phyloP scores from a whole-genome alignment of 2,329 filamentous ascomycete species.

The Botrytis paeoniae region DNA sequence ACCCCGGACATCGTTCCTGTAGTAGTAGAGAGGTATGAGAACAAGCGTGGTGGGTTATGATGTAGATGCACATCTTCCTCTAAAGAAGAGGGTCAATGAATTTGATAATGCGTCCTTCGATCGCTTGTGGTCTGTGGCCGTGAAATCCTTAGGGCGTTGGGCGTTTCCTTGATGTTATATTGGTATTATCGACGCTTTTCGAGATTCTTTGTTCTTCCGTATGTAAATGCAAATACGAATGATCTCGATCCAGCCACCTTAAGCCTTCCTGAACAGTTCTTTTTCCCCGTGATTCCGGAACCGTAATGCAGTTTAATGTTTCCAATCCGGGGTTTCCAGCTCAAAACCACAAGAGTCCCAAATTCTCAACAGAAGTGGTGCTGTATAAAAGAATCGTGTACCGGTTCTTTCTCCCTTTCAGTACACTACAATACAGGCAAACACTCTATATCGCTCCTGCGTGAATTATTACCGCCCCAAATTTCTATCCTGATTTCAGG shows the following conservation, averaged over 20 bases:
- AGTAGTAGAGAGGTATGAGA: background rate
- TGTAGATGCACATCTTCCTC: background rate
- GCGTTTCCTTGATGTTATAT: background rate
- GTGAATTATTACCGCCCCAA: background rate
- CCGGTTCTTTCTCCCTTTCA: background rate
- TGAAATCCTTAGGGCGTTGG: background rate
- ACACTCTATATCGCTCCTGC: background rate
- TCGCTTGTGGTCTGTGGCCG: slow-evolving; percentile 49
- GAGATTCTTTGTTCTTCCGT: background rate
- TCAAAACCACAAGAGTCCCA: background rate
- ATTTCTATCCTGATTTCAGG: background rate
- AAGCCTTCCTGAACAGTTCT: background rate
- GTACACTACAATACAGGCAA: background rate
- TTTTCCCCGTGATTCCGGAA: background rate
- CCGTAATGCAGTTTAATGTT: background rate
- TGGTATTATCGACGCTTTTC: background rate
- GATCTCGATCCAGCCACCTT: background rate
- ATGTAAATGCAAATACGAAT: background rate
- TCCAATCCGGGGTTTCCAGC: background rate
- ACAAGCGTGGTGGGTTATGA: background rate
- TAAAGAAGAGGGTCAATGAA: background rate
- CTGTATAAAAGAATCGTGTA: background rate
- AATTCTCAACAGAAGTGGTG: background rate
- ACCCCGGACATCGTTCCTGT: background rate
- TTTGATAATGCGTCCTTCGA: background rate